phyloP scores from a whole-genome alignment of 2,329 filamentous ascomycete species.

The Moelleriella libera region DNA sequence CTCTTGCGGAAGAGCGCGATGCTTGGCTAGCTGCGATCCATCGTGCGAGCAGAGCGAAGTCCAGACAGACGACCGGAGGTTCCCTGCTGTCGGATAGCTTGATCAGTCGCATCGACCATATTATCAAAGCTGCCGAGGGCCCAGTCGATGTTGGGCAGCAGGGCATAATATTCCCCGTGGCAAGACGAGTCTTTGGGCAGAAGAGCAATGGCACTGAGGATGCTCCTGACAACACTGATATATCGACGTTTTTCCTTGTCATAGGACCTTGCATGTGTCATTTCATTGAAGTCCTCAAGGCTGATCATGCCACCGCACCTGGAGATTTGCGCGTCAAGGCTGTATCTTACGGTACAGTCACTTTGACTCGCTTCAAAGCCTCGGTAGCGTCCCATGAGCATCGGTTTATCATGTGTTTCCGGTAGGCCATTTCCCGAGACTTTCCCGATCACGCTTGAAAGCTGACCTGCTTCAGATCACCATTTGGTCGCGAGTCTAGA shows the following conservation, averaged over 20 bases:
- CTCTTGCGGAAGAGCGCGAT: conserved; percentile 31
- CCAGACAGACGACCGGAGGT: conserved; percentile 19
- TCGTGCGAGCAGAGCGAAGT: conserved; percentile 22
- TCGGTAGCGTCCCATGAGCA: conserved; percentile 38
- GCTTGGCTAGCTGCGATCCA: conserved; percentile 34
- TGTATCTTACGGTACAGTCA: conserved; percentile 37
- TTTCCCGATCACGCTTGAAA: background rate
- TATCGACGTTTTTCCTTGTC: conserved; percentile 38
- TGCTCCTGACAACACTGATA: conserved; percentile 30
- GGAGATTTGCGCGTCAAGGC: conserved; percentile 34
- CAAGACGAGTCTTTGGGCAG: conserved; percentile 28
- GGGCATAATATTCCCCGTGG: conserved; percentile 35
- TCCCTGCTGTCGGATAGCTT: conserved; percentile 31
- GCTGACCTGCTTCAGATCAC: conserved; percentile 15
- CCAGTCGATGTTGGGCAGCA: conserved; percentile 12
- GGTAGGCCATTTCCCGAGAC: conserved; percentile 19
- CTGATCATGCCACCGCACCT: conserved; percentile 24
- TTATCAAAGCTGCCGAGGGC: conserved; percentile 29
- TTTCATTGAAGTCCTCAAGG: conserved; percentile 33
- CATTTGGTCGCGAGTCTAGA: conserved; percentile 27
- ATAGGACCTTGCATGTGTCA: conserved; percentile 39
- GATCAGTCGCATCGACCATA: conserved; percentile 28
- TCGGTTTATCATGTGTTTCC: conserved; percentile 39
- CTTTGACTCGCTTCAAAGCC: conserved; percentile 34
- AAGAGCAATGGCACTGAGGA: conserved; percentile 27